Evolutionary conservation across 2,329 filamentous ascomycete species (phyloP), one percentile per base, ranked within the genome.

Genomic region (Alternaria sp.): DNA sequence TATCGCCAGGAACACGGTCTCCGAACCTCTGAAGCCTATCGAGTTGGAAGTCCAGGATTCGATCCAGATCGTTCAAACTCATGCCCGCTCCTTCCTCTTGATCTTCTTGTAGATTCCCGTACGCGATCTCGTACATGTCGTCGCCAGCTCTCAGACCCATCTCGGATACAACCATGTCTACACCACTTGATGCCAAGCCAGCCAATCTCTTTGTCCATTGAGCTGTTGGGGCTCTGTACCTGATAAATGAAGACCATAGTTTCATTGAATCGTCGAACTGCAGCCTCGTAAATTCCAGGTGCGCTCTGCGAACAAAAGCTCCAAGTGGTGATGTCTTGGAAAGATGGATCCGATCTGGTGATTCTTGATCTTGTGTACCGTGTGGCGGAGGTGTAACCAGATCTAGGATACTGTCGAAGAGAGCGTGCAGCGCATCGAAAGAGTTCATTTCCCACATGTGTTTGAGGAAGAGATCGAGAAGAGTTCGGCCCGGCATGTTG

Each of bases 11-110:
- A 44, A 97, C 88, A 70, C 95, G 87, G 62, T 87, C 91, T 10
- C 95, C 95, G 68, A 91, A 87, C 90, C 91, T 92, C 77, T 97
- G 94, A 82, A 97, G 89, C 77, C 93, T 89, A 67, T 92, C 90
- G 40, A 98, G 90, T 74, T 97, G 94, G 70, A 96, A 96, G 69
- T 96, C 93, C 19, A 98, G 82, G 26, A 97, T 82, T 28, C 87
- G 88, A 75, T 96, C 92, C 8, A 96, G 84, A 74, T 97, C 93
- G 69, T 95, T 90, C 0, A 88, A 89, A 78, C 93, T 96, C 58
- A 92, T 85, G 28, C 79, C 77, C 32, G 80, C 78, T 7, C 77
- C 78, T 5, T 77, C 67, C 44, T 81, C 76, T 28, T 79, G 76
- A 15, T 80, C 78, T 13, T 80, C 74, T 19, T 81, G 78, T 23